Evolutionary conservation across 1,139 yeast species (phyloP).

Genomic region (Pichia sp.): DNA sequence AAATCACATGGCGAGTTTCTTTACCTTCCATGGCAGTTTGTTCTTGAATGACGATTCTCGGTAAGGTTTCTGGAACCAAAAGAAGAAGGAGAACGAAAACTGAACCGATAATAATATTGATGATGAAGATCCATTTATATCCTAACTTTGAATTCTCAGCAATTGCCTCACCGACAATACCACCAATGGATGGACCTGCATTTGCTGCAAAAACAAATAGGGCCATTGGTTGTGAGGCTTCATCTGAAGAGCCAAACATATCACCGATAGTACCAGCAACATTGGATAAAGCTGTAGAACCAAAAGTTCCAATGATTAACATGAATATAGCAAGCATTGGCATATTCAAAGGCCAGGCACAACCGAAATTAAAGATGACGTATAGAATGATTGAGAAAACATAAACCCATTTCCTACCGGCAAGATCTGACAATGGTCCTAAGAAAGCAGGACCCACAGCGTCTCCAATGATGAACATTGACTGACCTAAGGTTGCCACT

Average conservation of each 20-base stretch:
- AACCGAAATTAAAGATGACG: conserved; percentile 46
- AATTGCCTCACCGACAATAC: conserved; percentile 29
- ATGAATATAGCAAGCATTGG: conserved; percentile 28
- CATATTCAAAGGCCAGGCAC: conserved; percentile 44
- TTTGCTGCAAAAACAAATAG: conserved; percentile 27
- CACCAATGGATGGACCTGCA: conserved; percentile 29
- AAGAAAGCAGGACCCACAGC: conserved; percentile 65
- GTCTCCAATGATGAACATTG: conserved; percentile 28
- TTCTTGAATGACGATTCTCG: conserved; percentile 27
- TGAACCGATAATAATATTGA: conserved; percentile 26
- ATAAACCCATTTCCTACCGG: conserved; percentile 68
- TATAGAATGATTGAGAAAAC: conserved; percentile 46
- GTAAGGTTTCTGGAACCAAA: conserved; percentile 27
- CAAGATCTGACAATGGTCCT: conserved; percentile 59
- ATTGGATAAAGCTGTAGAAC: conserved; percentile 29
- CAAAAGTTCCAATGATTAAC: conserved; percentile 28
- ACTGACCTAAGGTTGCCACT: conserved; percentile 28
- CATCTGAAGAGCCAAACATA: conserved; percentile 27
- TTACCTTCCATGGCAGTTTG: conserved; percentile 22
- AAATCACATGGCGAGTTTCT: conserved; percentile 16
- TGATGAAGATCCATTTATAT: conserved; percentile 26
- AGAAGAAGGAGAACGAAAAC: conserved; percentile 16
- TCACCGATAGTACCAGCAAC: conserved; percentile 31
- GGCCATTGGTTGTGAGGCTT: conserved; percentile 29
- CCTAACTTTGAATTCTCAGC: conserved; percentile 23